Base-by-base conservation (phyloP, 768 basidiomycete species). In the Leccinum disarticulatum region DNA sequence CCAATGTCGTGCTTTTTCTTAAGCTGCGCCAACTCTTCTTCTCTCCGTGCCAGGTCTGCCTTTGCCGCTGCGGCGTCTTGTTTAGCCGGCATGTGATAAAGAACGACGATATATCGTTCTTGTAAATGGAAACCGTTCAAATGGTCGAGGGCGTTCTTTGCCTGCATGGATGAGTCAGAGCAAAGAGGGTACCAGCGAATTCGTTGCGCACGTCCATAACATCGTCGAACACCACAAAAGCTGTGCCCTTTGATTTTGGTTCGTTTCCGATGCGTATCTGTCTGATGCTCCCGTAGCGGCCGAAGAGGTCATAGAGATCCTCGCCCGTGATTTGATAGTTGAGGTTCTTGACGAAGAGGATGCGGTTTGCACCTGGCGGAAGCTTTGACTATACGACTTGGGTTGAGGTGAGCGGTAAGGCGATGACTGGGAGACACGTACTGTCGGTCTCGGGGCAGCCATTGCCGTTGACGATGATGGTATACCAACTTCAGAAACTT, bases 11-110 rank as follows among this genome's bases (percentile, higher is more conserved):
- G 91, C 72, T 87, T 87, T 76, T 86, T 84, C 82, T 98, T 98
- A 68, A 95, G 80, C 64, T 87, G 86, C 1, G 83, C 86, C 36
- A 98, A 79, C 64, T 96, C 95, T 74, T 94, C 90, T 78, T 98
- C 96, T 68, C 96, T 80, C 66, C 86, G 85, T 14, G 93, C 91
- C 54, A 98, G 77, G 66, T 98, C 96, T 22, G 93, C 91, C 70
- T 97, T 97, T 14, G 90, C 90, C 7, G 93, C 89, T 1, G 93
- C 93, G 2, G 93, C 93, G 67, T 95, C 93, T 69, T 95, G 93
- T 74, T 95, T 93, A n/a, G 93, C 88, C 38, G 95, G 93, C 88
- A 98, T 96, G 72, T 98, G 95, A 70, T 96, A 98, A 30, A 98
- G 79, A 9, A 98, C 96, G 58, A 99, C 96, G 55, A 99, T 96